Evolutionary conservation across 2,329 filamentous ascomycete species (phyloP).

Genomic region (Aureobasidium sp.): DNA sequence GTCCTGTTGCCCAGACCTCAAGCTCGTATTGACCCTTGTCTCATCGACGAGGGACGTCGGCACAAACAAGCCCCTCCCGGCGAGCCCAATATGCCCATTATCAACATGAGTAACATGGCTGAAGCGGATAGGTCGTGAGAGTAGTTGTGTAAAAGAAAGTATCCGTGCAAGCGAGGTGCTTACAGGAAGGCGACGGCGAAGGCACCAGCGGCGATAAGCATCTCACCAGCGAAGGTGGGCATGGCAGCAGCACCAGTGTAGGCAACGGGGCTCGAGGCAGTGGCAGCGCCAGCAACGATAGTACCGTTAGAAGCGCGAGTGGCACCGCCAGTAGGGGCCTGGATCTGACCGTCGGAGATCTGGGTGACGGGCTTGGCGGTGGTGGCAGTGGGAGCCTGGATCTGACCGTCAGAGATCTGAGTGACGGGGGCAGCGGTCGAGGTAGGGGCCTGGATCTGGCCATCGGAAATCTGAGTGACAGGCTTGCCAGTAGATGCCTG

Average conservation of each 20-base stretch:
- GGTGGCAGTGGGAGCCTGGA: constrained; percentile 10
- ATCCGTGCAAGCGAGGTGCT: constrained; percentile 15
- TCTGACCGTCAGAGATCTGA: constrained; percentile 23
- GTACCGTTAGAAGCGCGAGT: constrained; percentile 7
- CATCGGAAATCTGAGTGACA: constrained; percentile 24
- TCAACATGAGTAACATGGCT: constrained; percentile 14
- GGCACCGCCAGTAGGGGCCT: constrained; percentile 11
- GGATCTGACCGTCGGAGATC: constrained; percentile 23
- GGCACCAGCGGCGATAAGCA: constrained; percentile 26
- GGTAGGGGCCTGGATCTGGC: constrained; percentile 15
- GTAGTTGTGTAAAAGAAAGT: neutral
- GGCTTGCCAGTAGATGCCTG: constrained; percentile 21
- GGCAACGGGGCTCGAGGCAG: constrained; percentile 16
- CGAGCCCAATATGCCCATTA: constrained; percentile 10
- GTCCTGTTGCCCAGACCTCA: constrained; percentile 7
- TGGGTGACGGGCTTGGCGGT: constrained; percentile 15
- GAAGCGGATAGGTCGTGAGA: neutral
- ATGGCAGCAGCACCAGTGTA: constrained; percentile 27
- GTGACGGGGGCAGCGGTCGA: constrained; percentile 13
- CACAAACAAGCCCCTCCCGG: neutral
- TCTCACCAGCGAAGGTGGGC: constrained; percentile 20
- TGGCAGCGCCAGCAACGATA: constrained; percentile 12
- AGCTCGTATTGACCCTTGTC: neutral
- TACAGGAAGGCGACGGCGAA: constrained; percentile 24
- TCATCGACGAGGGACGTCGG: neutral